Evolutionary conservation across 2,329 filamentous ascomycete genomes (phyloP).

Genomic region (Phoma herbarum): DNA sequence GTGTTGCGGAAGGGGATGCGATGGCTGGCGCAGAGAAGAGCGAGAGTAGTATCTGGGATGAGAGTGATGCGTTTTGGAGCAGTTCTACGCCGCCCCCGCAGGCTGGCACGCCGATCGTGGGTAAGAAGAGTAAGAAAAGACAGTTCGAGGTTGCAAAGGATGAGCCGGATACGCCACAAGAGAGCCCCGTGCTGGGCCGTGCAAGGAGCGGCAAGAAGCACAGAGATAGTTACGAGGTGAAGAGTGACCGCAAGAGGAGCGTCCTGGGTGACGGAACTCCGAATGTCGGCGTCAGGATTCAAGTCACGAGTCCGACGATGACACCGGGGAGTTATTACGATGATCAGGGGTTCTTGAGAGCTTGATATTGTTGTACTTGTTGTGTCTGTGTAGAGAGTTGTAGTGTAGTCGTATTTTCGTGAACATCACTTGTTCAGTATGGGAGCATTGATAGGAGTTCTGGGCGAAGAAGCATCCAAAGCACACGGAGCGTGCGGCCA

Average conservation of each 20-base stretch:
- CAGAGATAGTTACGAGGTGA: not conserved
- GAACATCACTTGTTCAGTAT: not conserved
- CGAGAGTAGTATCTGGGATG: constrained; percentile 14
- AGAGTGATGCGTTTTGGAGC: constrained; percentile 21
- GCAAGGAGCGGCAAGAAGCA: not conserved
- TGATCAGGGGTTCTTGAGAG: constrained; percentile 42
- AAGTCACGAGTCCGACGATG: constrained; percentile 27
- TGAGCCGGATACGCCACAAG: not conserved
- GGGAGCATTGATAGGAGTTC: not conserved
- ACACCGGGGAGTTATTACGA: constrained; percentile 49
- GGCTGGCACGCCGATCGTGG: not conserved
- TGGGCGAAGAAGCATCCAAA: not conserved
- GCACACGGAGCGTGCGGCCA: not conserved
- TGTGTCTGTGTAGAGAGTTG: not conserved
- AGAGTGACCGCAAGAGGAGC: constrained; percentile 28
- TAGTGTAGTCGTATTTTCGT: not conserved
- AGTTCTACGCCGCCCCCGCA: constrained; percentile 2
- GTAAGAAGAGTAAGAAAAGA: not conserved
- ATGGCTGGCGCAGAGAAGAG: not conserved
- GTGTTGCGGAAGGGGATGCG: not conserved
- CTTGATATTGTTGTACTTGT: constrained; percentile 1
- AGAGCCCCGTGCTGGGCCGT: not conserved
- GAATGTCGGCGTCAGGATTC: constrained; percentile 34
- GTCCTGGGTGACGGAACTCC: constrained; percentile 32
- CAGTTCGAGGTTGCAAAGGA: constrained; percentile 10